Evolutionary conservation across 192 early-diverging fungal species (phyloP).

Genomic region (Dissophora ornata): DNA sequence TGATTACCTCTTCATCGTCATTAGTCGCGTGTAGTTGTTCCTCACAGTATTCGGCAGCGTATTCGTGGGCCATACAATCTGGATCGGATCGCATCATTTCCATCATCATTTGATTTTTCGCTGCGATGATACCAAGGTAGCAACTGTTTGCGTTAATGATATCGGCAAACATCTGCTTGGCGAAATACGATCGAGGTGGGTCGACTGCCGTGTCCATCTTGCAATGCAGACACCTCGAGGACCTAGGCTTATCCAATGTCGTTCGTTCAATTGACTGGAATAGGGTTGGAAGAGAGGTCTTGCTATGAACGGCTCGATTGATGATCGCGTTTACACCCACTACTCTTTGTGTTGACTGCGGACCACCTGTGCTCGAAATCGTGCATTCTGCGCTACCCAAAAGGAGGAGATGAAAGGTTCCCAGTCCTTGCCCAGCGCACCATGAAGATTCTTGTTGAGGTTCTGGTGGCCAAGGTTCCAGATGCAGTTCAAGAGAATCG

Average conservation of each 20-base stretch:
- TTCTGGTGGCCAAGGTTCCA: slow-evolving; percentile 2
- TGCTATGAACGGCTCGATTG: not conserved
- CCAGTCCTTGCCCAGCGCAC: not conserved
- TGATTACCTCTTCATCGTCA: not conserved
- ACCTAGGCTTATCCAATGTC: too few relatives aligned
- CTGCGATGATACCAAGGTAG: not conserved
- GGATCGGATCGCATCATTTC: slow-evolving; percentile 1
- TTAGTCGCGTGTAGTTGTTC: not conserved
- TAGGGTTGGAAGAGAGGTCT: not conserved
- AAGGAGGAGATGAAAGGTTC: not conserved
- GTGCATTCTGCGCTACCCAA: not conserved
- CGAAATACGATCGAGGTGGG: too few relatives aligned
- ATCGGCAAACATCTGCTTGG: not conserved
- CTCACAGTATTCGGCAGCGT: too few relatives aligned
- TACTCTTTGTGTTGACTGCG: slow-evolving; percentile 18
- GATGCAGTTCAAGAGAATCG: slow-evolving; percentile 1
- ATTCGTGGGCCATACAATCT: too few relatives aligned
- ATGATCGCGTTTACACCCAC: not conserved
- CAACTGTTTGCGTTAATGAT: not conserved
- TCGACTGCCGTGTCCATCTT: too few relatives aligned
- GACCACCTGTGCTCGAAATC: slow-evolving; percentile 7
- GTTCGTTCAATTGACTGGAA: not conserved
- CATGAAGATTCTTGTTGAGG: not conserved
- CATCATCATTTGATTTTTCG: not conserved
- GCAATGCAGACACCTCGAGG: too few relatives aligned